Conservation (phyloP, 2,329 filamentous ascomycete genomes). For the Penicillium sp. region DNA sequence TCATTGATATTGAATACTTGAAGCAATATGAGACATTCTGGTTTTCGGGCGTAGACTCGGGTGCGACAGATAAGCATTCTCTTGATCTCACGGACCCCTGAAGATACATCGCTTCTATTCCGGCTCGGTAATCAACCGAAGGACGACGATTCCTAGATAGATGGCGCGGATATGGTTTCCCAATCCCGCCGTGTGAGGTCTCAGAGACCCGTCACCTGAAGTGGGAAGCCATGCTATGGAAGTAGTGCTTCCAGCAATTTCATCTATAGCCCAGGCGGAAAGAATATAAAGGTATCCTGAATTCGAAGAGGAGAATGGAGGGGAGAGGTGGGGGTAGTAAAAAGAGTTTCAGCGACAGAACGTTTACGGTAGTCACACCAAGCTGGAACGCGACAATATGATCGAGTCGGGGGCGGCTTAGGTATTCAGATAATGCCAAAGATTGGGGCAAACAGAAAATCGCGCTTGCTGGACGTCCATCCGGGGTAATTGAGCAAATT, state of each 20-base stretch:
- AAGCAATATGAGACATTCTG: neutral
- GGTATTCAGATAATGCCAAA: neutral
- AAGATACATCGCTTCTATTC: neutral
- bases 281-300: neutral
- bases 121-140: neutral
- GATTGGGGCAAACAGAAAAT: neutral
- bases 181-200: neutral
- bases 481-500: neutral
- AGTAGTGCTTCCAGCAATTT: neutral
- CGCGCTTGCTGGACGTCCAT: neutral
- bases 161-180: neutral
- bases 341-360: neutral
- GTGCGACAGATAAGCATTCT: neutral
- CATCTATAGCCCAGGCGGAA: no score
- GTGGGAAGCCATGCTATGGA: neutral
- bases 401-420: neutral
- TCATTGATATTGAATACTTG: no score
- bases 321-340: no score
- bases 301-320: neutral
- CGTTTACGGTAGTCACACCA: neutral
- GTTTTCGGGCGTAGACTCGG: neutral
- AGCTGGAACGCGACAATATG: no score
- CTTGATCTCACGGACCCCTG: neutral
- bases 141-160: neutral
- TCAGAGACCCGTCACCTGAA: neutral